Percentiles rank a stretch among this genome's conserved stretches.
Conservation (phyloP, 306 rosid genomes). For the Quercus variabilis region DNA sequence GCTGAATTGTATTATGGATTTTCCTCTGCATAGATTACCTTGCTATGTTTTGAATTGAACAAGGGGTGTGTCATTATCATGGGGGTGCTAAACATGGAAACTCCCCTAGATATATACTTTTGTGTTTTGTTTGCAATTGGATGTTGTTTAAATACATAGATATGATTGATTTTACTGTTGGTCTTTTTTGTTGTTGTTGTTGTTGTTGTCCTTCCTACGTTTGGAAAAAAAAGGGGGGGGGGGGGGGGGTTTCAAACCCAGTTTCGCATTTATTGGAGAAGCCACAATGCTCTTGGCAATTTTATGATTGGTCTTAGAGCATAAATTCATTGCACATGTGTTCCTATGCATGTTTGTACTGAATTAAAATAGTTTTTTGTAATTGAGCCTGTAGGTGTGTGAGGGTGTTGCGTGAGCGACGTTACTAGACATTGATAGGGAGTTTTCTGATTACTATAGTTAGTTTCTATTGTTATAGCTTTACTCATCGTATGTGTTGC, state of each 20-base stretch:
- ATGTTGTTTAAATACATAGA: neutral
- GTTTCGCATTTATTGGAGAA: too few species aligned
- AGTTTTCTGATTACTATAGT: constrained; percentile 7
- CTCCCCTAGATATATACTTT: neutral
- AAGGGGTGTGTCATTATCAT: neutral
- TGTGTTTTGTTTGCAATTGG: neutral
- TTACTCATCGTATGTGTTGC: constrained; percentile 9
- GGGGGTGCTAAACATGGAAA: neutral
- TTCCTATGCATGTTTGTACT: neutral
- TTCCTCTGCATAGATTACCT: neutral
- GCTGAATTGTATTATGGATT: neutral
- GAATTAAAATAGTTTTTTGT: neutral
- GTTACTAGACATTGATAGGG: constrained; percentile 11
- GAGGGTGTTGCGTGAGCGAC: constrained; percentile 2
- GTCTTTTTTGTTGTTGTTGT: neutral
- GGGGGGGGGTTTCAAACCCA: too few species aligned
- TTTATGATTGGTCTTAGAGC: neutral
- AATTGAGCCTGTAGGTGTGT: neutral
- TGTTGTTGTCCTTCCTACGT: too few species aligned
- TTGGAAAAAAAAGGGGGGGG: too few species aligned
- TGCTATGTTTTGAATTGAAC: neutral
- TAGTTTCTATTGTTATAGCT: neutral
- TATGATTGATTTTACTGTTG: neutral
- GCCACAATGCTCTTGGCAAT: neutral
- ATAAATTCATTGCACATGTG: neutral